Conservation (phyloP, 139 green algal species). For the Coelastrella sp. region DNA sequence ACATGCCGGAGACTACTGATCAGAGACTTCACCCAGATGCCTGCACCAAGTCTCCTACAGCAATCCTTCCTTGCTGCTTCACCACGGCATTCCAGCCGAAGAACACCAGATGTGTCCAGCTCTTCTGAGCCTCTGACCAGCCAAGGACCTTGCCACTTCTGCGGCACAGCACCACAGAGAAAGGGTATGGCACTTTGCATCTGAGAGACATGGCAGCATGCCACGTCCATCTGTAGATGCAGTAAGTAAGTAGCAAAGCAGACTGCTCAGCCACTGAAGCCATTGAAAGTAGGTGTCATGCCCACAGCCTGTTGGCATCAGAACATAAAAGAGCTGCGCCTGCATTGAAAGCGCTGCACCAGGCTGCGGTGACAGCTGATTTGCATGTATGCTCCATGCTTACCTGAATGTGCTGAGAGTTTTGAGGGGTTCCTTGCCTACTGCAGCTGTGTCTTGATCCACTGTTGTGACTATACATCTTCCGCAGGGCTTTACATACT, state of each 20-base stretch:
- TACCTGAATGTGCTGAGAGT: too few species aligned
- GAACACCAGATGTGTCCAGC: conserved; percentile 57
- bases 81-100: conserved; percentile 55
- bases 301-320: too few species aligned
- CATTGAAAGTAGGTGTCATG: too few species aligned
- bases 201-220: neutral
- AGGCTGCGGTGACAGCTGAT: too few species aligned
- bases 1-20: too few species aligned
- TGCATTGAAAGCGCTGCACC: too few species aligned
- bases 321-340: too few species aligned
- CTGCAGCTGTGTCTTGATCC: conserved; percentile 71
- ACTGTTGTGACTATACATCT: conserved; percentile 76
- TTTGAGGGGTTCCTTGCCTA: conserved; percentile 65
- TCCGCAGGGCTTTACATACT: conserved; percentile 75
- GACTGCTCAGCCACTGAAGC: too few species aligned
- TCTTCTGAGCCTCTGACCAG: conserved; percentile 45
- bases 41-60: conserved; percentile 44
- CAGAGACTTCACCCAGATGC: too few species aligned
- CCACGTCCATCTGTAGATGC: too few species aligned
- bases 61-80: conserved; percentile 17
- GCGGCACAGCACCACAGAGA: neutral
- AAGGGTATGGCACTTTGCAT: too few species aligned
- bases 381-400: conserved; percentile 40
- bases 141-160: conserved; percentile 57
- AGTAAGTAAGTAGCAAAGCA: too few species aligned